phyloP scores from a whole-genome alignment of 768 basidiomycete species.

The Suillus lakei region DNA sequence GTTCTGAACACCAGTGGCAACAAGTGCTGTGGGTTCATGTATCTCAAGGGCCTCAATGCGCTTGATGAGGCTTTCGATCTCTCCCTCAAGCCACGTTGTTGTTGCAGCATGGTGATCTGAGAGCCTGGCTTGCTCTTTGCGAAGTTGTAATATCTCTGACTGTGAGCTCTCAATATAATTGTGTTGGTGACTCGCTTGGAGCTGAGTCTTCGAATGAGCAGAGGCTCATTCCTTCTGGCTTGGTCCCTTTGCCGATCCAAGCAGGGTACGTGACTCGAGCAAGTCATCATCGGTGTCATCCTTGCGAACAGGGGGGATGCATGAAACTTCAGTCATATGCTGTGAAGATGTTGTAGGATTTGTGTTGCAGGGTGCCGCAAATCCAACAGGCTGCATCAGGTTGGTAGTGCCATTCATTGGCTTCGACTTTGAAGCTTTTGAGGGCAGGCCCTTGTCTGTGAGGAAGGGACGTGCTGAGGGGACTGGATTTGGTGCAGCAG shows the following conservation, averaged over 20 bases:
- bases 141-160: too few species aligned
- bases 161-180: too few species aligned
- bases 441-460: background rate
- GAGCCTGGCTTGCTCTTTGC: too few species aligned
- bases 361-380: background rate
- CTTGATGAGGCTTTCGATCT: too few species aligned
- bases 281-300: background rate
- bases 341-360: background rate
- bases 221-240: background rate
- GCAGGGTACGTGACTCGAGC: background rate
- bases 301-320: background rate
- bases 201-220: background rate
- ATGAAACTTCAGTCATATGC: background rate
- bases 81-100: too few species aligned
- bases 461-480: too few species aligned
- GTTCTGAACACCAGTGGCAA: too few species aligned
- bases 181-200: background rate
- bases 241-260: background rate
- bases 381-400: background rate
- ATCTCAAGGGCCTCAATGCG: too few species aligned
- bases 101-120: too few species aligned
- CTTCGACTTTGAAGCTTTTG: background rate
- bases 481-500: too few species aligned
- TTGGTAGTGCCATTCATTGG: background rate
- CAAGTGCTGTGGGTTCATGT: too few species aligned